A percentile compares a stretch with the other conserved stretches of the same genome.
phyloP scores from a whole-genome alignment of 768 basidiomycete genomes.

The Boletales sp. region DNA sequence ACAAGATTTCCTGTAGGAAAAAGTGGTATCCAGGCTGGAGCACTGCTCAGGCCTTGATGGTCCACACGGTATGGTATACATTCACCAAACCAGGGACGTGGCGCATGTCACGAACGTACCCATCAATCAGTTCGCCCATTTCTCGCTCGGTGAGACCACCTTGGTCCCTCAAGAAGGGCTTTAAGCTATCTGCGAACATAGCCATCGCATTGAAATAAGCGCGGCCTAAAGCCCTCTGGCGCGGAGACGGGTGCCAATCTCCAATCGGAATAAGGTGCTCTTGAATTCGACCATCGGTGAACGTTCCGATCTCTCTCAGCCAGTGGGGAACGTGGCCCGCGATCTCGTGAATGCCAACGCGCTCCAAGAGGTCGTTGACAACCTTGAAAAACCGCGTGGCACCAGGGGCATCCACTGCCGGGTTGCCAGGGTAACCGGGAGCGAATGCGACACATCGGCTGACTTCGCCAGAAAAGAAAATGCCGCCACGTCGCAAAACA shows the following conservation, averaged over 20 bases:
- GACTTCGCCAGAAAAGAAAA: constrained; percentile 68
- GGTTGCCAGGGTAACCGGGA: constrained; percentile 27
- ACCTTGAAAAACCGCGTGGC: constrained; percentile 33
- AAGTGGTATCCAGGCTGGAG: not conserved
- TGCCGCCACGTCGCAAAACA: constrained; percentile 65
- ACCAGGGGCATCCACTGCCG: constrained; percentile 21
- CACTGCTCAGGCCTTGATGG: constrained; percentile 25
- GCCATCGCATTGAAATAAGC: constrained; percentile 37
- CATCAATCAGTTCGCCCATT: constrained; percentile 38
- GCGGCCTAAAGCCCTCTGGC: constrained; percentile 38
- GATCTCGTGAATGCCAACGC: constrained; percentile 37
- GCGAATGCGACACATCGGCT: constrained; percentile 40
- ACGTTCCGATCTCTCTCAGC: constrained; percentile 36
- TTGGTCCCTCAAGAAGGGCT: constrained; percentile 41
- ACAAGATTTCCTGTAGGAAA: not conserved
- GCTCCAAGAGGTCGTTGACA: constrained; percentile 39
- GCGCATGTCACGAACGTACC: constrained; percentile 45
- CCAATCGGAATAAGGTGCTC: constrained; percentile 53
- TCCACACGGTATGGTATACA: constrained; percentile 50
- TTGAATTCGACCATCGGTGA: constrained; percentile 37
- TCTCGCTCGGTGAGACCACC: constrained; percentile 35
- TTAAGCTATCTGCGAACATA: constrained; percentile 47
- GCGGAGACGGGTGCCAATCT: constrained; percentile 41
- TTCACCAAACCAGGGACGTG: constrained; percentile 45
- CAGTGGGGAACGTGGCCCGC: constrained; percentile 36